Conservation (phyloP, 2,329 filamentous ascomycete genomes). For the Trichoderma gracile region DNA sequence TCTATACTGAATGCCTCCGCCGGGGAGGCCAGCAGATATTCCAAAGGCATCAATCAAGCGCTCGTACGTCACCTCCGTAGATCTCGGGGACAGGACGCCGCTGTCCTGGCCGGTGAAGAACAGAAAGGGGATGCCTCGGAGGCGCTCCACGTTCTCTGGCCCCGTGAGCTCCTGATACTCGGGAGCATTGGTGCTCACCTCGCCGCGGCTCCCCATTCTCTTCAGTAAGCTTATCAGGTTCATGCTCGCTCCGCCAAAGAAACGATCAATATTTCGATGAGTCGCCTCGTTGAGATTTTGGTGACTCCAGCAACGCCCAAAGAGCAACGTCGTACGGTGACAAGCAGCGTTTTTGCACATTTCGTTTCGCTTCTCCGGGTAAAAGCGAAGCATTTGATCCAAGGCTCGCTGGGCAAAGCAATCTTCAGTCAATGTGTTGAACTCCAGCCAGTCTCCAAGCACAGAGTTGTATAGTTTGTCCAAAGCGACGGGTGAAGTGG, state of each 20-base stretch:
- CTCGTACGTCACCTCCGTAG: slow-evolving; percentile 56
- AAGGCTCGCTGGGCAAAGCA: slow-evolving; percentile 51
- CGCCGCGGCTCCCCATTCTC: slow-evolving; percentile 53
- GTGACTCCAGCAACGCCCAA: slow-evolving; percentile 65
- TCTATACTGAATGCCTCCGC: slow-evolving; percentile 47
- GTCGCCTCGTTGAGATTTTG: slow-evolving; percentile 65
- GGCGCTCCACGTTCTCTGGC: slow-evolving; percentile 49
- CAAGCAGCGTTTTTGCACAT: slow-evolving; percentile 63
- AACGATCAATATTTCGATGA: slow-evolving; percentile 60
- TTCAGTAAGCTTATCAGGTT: slow-evolving; percentile 57
- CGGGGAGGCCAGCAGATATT: slow-evolving; percentile 31
- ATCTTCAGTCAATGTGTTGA: slow-evolving; percentile 47
- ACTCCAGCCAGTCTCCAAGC: slow-evolving; percentile 58
- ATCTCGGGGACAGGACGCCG: slow-evolving; percentile 54
- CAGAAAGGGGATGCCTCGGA: slow-evolving; percentile 56
- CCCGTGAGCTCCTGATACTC: slow-evolving; percentile 51
- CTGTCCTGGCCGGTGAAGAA: slow-evolving; percentile 59
- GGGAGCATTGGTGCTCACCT: slow-evolving; percentile 55
- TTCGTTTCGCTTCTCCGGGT: slow-evolving; percentile 56
- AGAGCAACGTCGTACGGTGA: slow-evolving; percentile 60
- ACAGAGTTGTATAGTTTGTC: slow-evolving; percentile 51
- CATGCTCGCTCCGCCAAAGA: slow-evolving; percentile 65
- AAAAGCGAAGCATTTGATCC: slow-evolving; percentile 59
- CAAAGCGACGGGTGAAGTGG: slow-evolving; percentile 49
- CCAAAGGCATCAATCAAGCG: slow-evolving; percentile 55